phyloP scores from a whole-genome alignment of 208 protist genomes.

The Leishmania mexicana region DNA sequence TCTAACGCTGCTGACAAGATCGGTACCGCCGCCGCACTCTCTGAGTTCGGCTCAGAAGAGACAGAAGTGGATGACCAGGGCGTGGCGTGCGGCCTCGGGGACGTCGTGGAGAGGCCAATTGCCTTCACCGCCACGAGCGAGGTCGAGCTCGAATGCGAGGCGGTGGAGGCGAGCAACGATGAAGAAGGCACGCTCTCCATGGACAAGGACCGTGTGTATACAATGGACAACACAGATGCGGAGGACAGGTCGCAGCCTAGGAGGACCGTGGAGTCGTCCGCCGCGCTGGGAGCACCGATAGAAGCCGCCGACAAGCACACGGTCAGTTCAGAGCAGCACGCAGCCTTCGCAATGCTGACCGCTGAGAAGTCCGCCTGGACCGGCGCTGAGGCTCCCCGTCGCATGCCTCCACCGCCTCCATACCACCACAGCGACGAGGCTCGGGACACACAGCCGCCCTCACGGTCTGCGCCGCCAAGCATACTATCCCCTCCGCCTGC shows the following conservation, averaged over 20 bases:
- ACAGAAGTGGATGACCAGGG: constrained; percentile 1
- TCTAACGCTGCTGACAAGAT: constrained; percentile 5
- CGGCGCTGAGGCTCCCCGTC: constrained; percentile 9
- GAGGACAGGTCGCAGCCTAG: constrained; percentile 8
- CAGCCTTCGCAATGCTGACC: constrained; percentile 12
- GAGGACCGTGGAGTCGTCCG: background rate
- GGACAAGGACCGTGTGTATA: constrained; percentile 7
- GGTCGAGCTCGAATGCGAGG: constrained; percentile 6
- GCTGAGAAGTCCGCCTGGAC: background rate
- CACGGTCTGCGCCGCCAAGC: constrained; percentile 28
- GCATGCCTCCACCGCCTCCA: constrained; percentile 29
- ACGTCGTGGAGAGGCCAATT: constrained; percentile 15
- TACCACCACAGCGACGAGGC: background rate
- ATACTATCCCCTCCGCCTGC: constrained; percentile 38
- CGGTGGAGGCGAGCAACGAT: background rate
- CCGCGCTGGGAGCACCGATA: constrained; percentile 1
- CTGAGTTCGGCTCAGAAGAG: constrained; percentile 16
- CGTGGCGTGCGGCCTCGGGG: background rate
- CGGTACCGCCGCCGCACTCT: background rate
- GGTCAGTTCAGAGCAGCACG: constrained; percentile 5
- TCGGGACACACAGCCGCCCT: constrained; percentile 15
- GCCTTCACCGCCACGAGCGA: constrained; percentile 35
- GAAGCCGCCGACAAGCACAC: background rate
- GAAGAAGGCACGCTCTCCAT: constrained; percentile 1
- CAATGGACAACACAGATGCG: constrained; percentile 16